Evolutionary conservation across 192 early-diverging fungal species (phyloP).

Genomic region (Chytriomyces sp.): DNA sequence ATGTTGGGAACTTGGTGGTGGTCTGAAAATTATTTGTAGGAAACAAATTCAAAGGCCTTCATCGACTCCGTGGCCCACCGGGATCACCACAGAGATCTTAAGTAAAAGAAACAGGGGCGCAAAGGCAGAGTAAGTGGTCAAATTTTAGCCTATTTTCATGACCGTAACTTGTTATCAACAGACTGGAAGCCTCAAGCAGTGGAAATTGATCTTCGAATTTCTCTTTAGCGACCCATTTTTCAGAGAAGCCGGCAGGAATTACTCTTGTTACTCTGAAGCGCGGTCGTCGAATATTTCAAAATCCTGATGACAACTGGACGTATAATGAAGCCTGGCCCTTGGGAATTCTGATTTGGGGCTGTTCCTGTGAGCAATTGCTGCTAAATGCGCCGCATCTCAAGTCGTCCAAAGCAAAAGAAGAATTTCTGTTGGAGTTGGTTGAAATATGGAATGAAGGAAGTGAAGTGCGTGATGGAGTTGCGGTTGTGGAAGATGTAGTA

Average conservation of each 20-base stretch:
- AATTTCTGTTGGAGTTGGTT: no score
- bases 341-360: neutral
- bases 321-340: neutral
- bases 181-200: neutral
- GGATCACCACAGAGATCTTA: neutral
- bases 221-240: neutral
- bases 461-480: neutral
- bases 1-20: no score
- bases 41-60: neutral
- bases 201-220: neutral
- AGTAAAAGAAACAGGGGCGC: neutral
- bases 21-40: no score
- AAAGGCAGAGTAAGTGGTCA: neutral
- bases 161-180: neutral
- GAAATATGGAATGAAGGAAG: neutral
- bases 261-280: neutral
- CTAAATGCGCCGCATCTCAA: neutral
- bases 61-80: neutral
- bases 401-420: neutral
- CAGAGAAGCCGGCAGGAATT: neutral
- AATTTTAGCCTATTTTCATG: neutral
- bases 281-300: neutral
- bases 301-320: neutral
- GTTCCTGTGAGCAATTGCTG: neutral
- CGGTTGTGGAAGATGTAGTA: neutral